Evolutionary conservation across 2,329 filamentous ascomycete genomes (phyloP).

Genomic region (Ceratocystis alfenasii): DNA sequence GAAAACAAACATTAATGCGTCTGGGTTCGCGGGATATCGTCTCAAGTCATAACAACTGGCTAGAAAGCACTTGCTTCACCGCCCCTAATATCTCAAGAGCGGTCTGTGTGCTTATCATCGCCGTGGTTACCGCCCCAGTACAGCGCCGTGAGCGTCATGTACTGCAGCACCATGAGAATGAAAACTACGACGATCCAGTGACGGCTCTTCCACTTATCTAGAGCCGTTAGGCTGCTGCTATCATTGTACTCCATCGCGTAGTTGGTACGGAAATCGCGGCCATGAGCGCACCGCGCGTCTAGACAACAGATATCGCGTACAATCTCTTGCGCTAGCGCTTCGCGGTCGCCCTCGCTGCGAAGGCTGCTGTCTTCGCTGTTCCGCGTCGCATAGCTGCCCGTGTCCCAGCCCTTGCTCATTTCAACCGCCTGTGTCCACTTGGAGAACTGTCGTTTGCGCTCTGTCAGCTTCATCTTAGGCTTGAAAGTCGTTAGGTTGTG

Average conservation of each 20-base stretch:
- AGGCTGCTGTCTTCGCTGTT: constrained; percentile 9
- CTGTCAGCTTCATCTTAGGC: constrained; percentile 45
- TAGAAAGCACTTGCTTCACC: neutral
- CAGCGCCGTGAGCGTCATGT: constrained; percentile 8
- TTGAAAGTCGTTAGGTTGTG: constrained; percentile 57
- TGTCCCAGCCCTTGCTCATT: constrained; percentile 44
- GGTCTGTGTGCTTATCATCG: constrained; percentile 1
- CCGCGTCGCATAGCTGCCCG: constrained; percentile 8
- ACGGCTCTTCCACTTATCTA: constrained; percentile 12
- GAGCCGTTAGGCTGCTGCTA: neutral
- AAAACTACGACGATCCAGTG: constrained; percentile 12
- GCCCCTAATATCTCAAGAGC: neutral
- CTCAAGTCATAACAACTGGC: neutral
- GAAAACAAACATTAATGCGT: neutral
- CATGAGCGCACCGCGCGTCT: constrained; percentile 10
- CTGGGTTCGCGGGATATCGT: constrained; percentile 11
- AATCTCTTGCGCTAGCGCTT: constrained; percentile 7
- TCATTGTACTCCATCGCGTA: constrained; percentile 1
- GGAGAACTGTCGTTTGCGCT: constrained; percentile 34
- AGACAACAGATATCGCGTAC: constrained; percentile 12
- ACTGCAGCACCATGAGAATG: constrained; percentile 11
- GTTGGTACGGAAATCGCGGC: neutral
- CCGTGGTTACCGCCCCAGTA: constrained; percentile 4
- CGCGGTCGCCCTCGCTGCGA: neutral
- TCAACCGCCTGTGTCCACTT: constrained; percentile 48